Percentiles rank a stretch among this genome's conserved stretches.
Evolutionary conservation across 1,284 basidiomycete genomes (phyloP).

Genomic region (Melampsora americana): DNA sequence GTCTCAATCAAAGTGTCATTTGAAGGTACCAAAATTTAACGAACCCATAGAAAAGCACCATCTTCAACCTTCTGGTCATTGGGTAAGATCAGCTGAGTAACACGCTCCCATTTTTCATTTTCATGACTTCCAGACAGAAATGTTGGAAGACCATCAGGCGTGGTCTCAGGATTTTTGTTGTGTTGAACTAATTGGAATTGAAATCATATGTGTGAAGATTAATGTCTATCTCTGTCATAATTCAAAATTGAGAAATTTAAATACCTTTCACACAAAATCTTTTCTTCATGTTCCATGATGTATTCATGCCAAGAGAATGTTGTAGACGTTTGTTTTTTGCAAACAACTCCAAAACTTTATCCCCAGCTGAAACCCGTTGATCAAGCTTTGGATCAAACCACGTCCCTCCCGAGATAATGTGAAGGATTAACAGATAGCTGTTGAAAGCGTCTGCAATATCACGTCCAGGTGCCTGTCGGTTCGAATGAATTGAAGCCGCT

Average conservation of each 20-base stretch:
- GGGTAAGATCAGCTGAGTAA: background rate
- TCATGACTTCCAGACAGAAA: background rate
- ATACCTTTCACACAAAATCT: background rate
- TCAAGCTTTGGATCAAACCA: background rate
- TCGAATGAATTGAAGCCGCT: background rate
- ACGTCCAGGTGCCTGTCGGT: background rate
- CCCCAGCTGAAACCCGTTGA: background rate
- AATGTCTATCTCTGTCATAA: background rate
- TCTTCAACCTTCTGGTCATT: constrained; percentile 1
- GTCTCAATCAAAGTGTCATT: background rate
- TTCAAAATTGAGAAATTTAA: background rate
- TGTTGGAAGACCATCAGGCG: background rate
- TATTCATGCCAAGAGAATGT: background rate
- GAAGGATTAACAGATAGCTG: background rate
- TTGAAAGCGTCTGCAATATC: background rate
- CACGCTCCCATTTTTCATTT: background rate
- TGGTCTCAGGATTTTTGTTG: background rate
- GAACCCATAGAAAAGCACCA: background rate
- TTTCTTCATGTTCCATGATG: background rate
- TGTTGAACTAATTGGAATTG: background rate
- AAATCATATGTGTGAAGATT: background rate
- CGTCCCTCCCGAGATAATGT: background rate
- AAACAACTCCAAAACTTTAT: background rate
- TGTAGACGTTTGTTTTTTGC: background rate
- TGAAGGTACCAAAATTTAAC: background rate